Conservation (phyloP, 169 alveolate genomes). For the Plasmodium vivax region DNA sequence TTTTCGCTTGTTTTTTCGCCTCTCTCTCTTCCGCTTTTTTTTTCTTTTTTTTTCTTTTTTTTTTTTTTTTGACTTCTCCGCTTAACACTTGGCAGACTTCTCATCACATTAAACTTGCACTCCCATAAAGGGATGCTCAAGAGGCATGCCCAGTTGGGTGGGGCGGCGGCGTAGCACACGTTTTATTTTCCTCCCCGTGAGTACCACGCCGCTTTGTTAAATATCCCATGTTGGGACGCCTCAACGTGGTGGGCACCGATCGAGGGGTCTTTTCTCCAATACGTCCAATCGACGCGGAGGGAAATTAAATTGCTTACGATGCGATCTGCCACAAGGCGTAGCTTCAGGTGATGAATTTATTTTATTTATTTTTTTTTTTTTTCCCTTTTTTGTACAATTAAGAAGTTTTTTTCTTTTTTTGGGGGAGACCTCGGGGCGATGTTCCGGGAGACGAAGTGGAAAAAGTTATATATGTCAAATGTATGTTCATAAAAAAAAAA, state of each 20-base stretch:
- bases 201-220: not conserved
- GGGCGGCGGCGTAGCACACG: not conserved
- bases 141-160: not conserved
- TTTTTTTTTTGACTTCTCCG: not conserved
- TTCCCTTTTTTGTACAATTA: not conserved
- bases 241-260: not conserved
- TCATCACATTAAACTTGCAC: not conserved
- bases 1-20: not conserved
- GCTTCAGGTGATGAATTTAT: not conserved
- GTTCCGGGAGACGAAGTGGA: not conserved
- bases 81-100: not conserved
- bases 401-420: not conserved
- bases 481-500: not conserved
- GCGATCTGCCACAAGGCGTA: not conserved
- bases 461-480: not conserved
- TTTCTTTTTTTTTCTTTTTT: not conserved
- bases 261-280: not conserved
- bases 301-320: not conserved
- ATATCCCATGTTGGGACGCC: not conserved
- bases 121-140: not conserved
- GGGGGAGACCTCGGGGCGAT: not conserved
- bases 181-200: not conserved
- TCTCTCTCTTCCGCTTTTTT: not conserved
- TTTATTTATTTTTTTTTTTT: not conserved
- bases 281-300: not conserved